Evolutionary conservation across 441 rosid species (phyloP), one percentile per base, ranked within the genome.

Genomic region (Pelargonium myrrhifolium): DNA sequence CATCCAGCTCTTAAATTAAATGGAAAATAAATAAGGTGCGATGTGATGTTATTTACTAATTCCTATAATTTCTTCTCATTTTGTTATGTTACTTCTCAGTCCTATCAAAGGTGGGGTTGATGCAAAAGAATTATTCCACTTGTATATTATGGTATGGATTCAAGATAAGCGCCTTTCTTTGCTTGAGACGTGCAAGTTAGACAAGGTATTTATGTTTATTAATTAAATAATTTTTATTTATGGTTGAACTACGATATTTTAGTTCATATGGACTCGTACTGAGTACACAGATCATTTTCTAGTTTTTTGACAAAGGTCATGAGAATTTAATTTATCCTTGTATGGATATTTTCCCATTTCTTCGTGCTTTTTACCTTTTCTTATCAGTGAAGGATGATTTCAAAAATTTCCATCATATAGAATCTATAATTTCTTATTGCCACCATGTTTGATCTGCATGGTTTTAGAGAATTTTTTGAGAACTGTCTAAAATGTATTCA

Each of bases 131-230:
- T 79, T 93, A 70, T 93, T 93, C 81, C 92, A 93, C 82, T 72
- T 91, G 68, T 93, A 93, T 80, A 89, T 93, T 73, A 86, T 91
- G 90, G 76, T 91, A 20, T 93, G 99, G 99, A 93, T 93, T 85
- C 93, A 93, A 85, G 99, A 94, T 73, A 89, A 79, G 74, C 99
- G 96, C 63, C 86, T 85, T 65, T 81, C 92, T 66, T 81, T 94
- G 76, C 96, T 91, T 0, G 99, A 91, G 75, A 82, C 93, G 12
- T 94, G 96, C 73, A 94, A 88, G 82, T 79, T 94, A 72, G 99
- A 94, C 77, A 94, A 94, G 96, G 99, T 88, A 82, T 12, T 68
- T 62, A 24, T 67, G 71, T 58, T 43, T 39, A 37, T 10, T 60
- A 10, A 67, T 45, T 28, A 45, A 31, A 62, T 62, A n/a, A n/a